Base-by-base conservation (phyloP, 345 rosid genomes). In the Boechera retrofracta region DNA sequence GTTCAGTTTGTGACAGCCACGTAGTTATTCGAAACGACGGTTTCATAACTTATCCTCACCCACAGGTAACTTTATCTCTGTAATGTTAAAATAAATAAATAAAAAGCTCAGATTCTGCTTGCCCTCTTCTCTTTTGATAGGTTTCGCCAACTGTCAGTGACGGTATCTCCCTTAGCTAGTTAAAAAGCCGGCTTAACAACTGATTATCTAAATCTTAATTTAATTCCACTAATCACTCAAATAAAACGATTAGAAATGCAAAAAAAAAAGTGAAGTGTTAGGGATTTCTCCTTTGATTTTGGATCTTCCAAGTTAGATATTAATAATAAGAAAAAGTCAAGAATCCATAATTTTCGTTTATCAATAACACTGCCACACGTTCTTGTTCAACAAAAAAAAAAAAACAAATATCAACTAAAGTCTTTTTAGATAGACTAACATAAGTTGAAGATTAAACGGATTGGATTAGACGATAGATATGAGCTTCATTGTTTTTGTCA, bases 301-400 rank as follows among this genome's bases (percentile, higher is more conserved):
- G 76, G 72, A 77, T 77, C 72, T 76, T 42, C 61, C 57, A 4
- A 12, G 70, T 31, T 45, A 36, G 33, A 54, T 45, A 44, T 15
- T 15, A 63, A 8, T 16, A 28, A 47, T 55, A 7, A 48, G 81
- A 77, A 71, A 51, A 48, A 58, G 77, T 78, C 81, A 78, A 72
- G 69, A 57, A 5, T 39, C 77, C 77, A 49, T 49, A 38, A 48
- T 48, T 77, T 71, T 29, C 76, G 76, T 71, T 64, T 48, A 66
- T 72, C 68, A 72, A 59, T 72, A 65, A 78, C 81, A 78, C 81
- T 78, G 57, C 64, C 77, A 78, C 81, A 72, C 81, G 77, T 78
- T 78, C 62, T 77, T 77, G 21, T 32, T 60, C 56, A 75, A 36
- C 72, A 44, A 56, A 11, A 42, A 0, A 48, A 48, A 44, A 45